phyloP scores from a whole-genome alignment of 805 yeast species.

The Pichia phayaonensis region DNA sequence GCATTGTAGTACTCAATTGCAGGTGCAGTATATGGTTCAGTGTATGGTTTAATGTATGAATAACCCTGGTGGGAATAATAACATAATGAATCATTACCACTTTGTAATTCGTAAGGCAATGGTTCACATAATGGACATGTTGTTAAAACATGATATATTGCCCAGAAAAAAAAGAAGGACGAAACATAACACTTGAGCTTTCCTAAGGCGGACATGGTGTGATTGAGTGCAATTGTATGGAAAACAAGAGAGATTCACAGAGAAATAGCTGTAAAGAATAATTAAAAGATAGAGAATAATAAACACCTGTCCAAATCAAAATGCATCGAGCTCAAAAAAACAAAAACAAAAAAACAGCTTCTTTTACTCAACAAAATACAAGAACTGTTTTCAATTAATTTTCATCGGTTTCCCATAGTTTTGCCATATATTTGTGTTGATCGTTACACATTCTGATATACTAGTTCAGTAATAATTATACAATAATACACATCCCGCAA shows the following conservation, averaged over 20 bases:
- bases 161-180: slow-evolving; percentile 12
- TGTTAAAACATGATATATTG: slow-evolving; percentile 15
- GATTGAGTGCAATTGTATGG: neutral
- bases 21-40: slow-evolving; percentile 14
- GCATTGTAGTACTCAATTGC: slow-evolving; percentile 12
- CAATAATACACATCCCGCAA: neutral
- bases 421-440: no score
- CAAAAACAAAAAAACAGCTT: no score
- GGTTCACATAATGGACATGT: slow-evolving; percentile 21
- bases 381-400: no score
- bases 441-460: no score
- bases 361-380: no score
- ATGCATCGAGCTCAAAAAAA: neutral
- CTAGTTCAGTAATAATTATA: no score
- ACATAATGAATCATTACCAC: slow-evolving; percentile 17
- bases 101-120: slow-evolving; percentile 4
- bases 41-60: slow-evolving; percentile 15
- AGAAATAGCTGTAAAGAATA: no score
- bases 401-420: no score
- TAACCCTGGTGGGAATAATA: slow-evolving; percentile 17
- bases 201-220: slow-evolving; percentile 8
- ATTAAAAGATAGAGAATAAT: no score
- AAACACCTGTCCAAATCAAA: neutral
- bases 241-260: no score
- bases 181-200: slow-evolving; percentile 14